These are phyloP conservation scores for Eucalyptus sp. DNA, from an alignment of 345 rosid genomes.

Conservation along the genomic window DNA sequence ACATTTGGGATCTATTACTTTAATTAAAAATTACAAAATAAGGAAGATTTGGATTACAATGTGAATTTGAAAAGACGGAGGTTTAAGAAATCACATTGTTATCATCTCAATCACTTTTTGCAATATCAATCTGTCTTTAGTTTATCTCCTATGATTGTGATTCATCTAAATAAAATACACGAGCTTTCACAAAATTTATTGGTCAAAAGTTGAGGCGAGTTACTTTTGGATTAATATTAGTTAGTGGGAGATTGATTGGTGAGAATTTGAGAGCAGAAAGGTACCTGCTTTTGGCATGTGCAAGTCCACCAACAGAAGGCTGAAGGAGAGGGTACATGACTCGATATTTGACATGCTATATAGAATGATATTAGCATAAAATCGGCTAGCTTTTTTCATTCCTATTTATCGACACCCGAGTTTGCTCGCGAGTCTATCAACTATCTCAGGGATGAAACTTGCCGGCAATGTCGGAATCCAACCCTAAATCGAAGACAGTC, in stretches of 20 bases:
- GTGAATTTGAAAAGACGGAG: background rate
- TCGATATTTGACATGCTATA: background rate
- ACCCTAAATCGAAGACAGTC: background rate
- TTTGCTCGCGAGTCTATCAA: background rate
- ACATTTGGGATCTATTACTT: background rate
- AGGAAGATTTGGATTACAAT: background rate
- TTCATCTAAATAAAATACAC: background rate
- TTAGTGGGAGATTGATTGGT: background rate
- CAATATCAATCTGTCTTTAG: background rate
- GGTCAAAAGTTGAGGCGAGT: background rate
- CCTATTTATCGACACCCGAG: background rate
- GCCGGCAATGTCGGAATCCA: background rate
- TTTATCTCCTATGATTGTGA: accelerated
- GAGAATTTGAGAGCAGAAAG: background rate
- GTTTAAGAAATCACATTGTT: background rate
- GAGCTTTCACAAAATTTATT: background rate
- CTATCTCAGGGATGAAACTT: background rate
- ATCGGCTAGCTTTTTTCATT: background rate
- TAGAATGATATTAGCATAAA: background rate
- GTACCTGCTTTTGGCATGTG: background rate
- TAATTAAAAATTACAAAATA: background rate
- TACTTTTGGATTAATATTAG: background rate
- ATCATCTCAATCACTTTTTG: background rate
- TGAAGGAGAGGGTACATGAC: background rate
- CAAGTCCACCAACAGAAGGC: background rate